phyloP scores from a whole-genome alignment of 116 monocot genomes.

The Zostera marina region DNA sequence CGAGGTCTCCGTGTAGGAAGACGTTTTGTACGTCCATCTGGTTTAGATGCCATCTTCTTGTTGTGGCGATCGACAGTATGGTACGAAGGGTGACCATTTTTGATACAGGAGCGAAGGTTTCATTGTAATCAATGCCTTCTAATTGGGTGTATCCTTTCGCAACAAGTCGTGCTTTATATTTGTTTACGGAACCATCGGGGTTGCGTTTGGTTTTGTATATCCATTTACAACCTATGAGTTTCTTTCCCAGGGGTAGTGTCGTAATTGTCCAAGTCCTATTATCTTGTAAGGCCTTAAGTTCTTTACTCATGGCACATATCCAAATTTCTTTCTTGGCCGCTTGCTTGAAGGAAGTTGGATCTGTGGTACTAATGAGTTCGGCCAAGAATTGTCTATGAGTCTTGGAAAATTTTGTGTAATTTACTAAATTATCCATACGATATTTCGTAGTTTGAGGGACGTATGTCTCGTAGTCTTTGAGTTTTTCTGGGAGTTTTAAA shows the following conservation, averaged over 20 bases:
- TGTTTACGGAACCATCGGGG: too few species aligned
- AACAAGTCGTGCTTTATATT: too few species aligned
- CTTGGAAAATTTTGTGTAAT: too few species aligned
- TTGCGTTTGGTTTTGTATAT: conserved; percentile 1
- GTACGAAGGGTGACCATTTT: background rate
- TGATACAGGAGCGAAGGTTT: too few species aligned
- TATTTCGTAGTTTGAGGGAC: too few species aligned
- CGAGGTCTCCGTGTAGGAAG: conserved; percentile 5
- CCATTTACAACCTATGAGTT: conserved; percentile 2
- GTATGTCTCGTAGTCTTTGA: too few species aligned
- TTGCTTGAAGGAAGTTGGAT: background rate
- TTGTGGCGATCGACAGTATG: background rate
- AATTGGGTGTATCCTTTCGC: too few species aligned
- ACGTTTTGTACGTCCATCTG: conserved; percentile 6
- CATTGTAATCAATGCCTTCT: too few species aligned
- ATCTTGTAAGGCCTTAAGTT: background rate
- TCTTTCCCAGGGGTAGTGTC: conserved; percentile 1
- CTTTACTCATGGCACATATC: background rate
- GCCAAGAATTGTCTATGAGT: too few species aligned
- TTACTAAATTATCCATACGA: too few species aligned
- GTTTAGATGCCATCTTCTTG: background rate
- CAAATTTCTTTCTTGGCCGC: background rate
- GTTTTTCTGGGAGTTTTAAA: too few species aligned
- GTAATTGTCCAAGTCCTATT: conserved; percentile 4
- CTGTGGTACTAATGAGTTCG: too few species aligned